phyloP scores from a whole-genome alignment of 257 asterid genomes.

The Nicotiana sylvestris region DNA sequence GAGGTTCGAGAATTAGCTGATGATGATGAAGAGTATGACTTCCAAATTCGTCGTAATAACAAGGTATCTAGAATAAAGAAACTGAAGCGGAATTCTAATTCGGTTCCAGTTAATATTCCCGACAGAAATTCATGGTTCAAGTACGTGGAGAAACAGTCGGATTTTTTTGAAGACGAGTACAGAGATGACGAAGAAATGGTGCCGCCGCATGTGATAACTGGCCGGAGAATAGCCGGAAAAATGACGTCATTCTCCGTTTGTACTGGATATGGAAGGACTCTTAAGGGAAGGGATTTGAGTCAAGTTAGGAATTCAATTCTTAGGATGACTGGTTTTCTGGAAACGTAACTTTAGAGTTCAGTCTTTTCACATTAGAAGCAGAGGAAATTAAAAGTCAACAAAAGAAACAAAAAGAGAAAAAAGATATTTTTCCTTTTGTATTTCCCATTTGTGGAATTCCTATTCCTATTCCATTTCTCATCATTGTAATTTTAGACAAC shows the following conservation, averaged over 20 bases:
- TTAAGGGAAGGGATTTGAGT: slow-evolving; percentile 75
- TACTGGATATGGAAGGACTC: slow-evolving; percentile 69
- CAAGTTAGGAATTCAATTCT: slow-evolving; percentile 62
- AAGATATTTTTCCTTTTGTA: slow-evolving; percentile 10
- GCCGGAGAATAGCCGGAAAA: slow-evolving; percentile 65
- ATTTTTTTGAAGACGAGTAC: not conserved
- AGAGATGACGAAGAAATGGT: slow-evolving; percentile 42
- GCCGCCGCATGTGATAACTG: slow-evolving; percentile 71
- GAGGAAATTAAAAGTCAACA: not conserved
- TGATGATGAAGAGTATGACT: not conserved
- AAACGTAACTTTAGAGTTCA: slow-evolving; percentile 29
- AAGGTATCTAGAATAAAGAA: slow-evolving; percentile 27
- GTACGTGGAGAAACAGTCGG: not conserved
- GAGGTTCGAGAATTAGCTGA: not conserved
- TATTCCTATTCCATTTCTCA: not conserved
- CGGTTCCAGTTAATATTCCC: slow-evolving; percentile 8
- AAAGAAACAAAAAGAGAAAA: not conserved
- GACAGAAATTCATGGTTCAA: not conserved
- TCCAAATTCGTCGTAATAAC: not conserved
- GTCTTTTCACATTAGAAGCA: not conserved
- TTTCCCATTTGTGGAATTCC: not conserved
- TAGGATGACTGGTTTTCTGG: slow-evolving; percentile 78
- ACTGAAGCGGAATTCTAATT: slow-evolving; percentile 6
- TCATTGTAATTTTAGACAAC: slow-evolving; percentile 15
- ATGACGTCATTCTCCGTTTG: slow-evolving; percentile 71